phyloP scores from a whole-genome alignment of 1,139 yeast genomes.

The Kodamaea suecica region DNA sequence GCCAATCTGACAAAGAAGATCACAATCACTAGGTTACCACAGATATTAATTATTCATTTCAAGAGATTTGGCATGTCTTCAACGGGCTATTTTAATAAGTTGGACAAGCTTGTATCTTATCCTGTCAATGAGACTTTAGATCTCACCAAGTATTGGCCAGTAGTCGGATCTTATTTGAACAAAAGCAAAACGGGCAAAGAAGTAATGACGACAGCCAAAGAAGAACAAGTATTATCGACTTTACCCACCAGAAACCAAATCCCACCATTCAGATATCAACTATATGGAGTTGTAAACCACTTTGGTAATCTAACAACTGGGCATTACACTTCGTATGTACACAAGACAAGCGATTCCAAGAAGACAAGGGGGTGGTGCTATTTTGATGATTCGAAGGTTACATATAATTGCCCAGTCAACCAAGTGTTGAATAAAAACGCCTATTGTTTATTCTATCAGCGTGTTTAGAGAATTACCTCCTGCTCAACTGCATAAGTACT shows the following conservation, averaged over 20 bases:
- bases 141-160: constrained; percentile 80
- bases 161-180: constrained; percentile 33
- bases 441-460: constrained; percentile 67
- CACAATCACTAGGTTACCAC: constrained; percentile 69
- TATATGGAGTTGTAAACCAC: constrained; percentile 89
- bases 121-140: constrained; percentile 58
- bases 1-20: constrained; percentile 68
- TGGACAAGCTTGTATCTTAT: constrained; percentile 60
- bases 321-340: constrained; percentile 84
- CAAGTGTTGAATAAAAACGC: constrained; percentile 62
- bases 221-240: constrained; percentile 41
- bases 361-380: constrained; percentile 61
- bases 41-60: constrained; percentile 67
- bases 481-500: too few relatives aligned
- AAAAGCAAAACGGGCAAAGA: constrained; percentile 11
- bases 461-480: constrained; percentile 25
- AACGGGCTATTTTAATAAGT: constrained; percentile 49
- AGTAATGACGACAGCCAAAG: constrained; percentile 36
- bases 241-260: constrained; percentile 71
- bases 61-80: constrained; percentile 66
- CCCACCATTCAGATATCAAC: constrained; percentile 75
- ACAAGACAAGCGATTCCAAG: constrained; percentile 44
- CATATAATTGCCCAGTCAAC: constrained; percentile 35
- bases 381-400: constrained; percentile 69
- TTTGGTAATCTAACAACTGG: constrained; percentile 80